Percentiles rank a stretch among this genome's conserved stretches.
These are phyloP conservation scores for Aureobasidium vineae DNA, from an alignment of 2,329 filamentous ascomycete genomes.

Conservation along the genomic window DNA sequence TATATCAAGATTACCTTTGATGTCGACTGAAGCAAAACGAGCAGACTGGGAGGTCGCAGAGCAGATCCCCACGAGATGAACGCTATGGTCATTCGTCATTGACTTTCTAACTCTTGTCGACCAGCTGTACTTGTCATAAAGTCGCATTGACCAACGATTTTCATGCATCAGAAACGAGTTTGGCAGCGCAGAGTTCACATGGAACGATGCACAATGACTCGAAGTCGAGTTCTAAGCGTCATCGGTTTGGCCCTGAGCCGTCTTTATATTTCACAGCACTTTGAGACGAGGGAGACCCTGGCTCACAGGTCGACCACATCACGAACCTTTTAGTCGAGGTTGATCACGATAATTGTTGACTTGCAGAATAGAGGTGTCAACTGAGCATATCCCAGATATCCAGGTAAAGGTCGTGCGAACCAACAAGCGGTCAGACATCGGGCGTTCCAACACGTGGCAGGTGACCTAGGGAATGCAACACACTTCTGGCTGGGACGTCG, in stretches of 20 bases:
- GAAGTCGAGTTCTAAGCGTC: constrained; percentile 14
- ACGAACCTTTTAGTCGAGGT: neutral
- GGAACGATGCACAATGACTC: constrained; percentile 13
- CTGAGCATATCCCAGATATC: neutral
- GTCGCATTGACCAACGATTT: neutral
- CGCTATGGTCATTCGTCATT: neutral
- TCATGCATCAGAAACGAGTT: neutral
- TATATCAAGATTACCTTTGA: constrained; percentile 2
- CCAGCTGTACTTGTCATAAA: neutral
- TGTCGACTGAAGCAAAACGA: neutral
- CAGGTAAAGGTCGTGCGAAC: neutral
- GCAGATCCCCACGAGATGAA: neutral
- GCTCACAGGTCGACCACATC: neutral
- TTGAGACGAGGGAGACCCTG: neutral
- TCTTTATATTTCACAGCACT: neutral
- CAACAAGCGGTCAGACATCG: neutral
- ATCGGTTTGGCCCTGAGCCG: constrained; percentile 5
- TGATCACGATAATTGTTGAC: neutral
- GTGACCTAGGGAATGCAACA: neutral
- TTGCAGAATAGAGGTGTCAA: neutral
- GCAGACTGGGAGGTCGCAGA: neutral
- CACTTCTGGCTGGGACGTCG: neutral
- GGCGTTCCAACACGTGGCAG: constrained; percentile 6
- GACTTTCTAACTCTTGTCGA: neutral
- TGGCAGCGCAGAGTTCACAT: neutral